phyloP scores from a whole-genome alignment of 129 eudicot species.

The Flaveria sonorensis region DNA sequence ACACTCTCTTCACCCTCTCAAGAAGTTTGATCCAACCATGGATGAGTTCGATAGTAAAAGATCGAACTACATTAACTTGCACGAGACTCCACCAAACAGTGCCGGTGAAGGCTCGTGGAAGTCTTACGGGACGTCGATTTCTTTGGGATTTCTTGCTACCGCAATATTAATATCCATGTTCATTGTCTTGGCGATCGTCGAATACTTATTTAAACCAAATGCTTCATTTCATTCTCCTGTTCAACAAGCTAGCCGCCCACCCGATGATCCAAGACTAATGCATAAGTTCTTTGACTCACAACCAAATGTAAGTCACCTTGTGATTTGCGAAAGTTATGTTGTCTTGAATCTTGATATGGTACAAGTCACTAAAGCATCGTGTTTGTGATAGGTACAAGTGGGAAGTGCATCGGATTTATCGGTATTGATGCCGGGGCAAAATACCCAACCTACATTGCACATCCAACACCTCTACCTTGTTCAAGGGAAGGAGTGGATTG shows the following conservation, averaged over 20 bases:
- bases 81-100: conserved; percentile 38
- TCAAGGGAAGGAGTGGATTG: conserved; percentile 69
- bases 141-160: conserved; percentile 77
- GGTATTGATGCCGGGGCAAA: conserved; percentile 82
- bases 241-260: conserved; percentile 25
- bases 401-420: conserved; percentile 53
- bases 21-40: conserved; percentile 39
- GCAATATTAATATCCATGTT: conserved; percentile 76
- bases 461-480: conserved; percentile 86
- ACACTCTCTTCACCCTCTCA: background rate
- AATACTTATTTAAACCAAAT: conserved; percentile 58
- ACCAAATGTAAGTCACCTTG: conserved; percentile 36
- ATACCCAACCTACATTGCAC: conserved; percentile 81
- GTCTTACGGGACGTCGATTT: conserved; percentile 65
- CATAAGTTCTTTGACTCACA: conserved; percentile 50
- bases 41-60: conserved; percentile 47
- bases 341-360: conserved; percentile 1
- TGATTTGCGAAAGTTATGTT: background rate
- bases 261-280: conserved; percentile 35
- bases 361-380: background rate
- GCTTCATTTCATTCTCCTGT: conserved; percentile 46
- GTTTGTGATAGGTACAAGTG: conserved; percentile 44
- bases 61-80: conserved; percentile 54
- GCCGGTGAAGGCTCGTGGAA: conserved; percentile 52
- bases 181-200: conserved; percentile 68